phyloP scores from a whole-genome alignment of 176 grass and related monocot species.

The Carex scoparia region DNA sequence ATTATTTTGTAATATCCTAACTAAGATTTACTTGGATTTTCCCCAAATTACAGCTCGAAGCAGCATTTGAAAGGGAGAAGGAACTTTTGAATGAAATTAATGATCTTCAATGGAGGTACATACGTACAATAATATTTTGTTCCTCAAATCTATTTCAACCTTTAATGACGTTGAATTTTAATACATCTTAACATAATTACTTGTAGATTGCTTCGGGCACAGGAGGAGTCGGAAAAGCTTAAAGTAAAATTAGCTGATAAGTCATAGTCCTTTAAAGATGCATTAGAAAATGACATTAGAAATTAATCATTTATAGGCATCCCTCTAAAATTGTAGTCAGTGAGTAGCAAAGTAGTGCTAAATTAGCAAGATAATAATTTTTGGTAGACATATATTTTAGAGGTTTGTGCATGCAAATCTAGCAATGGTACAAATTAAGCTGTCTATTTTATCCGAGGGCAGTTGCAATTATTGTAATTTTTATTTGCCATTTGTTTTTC shows the following conservation, averaged over 20 bases:
- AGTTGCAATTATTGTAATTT: neutral
- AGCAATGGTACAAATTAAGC: neutral
- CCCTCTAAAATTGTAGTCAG: neutral
- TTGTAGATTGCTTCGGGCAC: constrained; percentile 59
- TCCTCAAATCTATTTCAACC: constrained; percentile 6
- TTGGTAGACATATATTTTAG: constrained; percentile 13
- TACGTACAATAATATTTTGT: constrained; percentile 16
- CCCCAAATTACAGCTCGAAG: constrained; percentile 57
- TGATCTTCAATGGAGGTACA: constrained; percentile 78
- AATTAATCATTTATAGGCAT: constrained; percentile 3
- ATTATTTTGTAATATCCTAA: neutral
- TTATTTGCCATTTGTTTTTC: neutral
- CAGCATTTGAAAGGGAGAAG: constrained; percentile 73
- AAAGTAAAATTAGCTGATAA: constrained; percentile 67
- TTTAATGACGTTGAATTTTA: neutral
- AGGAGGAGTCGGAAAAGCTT: constrained; percentile 79
- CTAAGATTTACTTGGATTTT: neutral
- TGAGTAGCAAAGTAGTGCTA: neutral
- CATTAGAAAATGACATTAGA: neutral
- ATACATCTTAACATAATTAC: neutral
- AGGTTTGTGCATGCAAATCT: neutral
- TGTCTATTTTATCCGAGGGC: constrained; percentile 10
- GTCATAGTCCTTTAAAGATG: neutral
- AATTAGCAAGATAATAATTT: constrained; percentile 7
- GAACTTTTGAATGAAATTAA: constrained; percentile 60